Base-by-base conservation (phyloP, 2,329 filamentous ascomycete species). In the Fusarium longipes region DNA sequence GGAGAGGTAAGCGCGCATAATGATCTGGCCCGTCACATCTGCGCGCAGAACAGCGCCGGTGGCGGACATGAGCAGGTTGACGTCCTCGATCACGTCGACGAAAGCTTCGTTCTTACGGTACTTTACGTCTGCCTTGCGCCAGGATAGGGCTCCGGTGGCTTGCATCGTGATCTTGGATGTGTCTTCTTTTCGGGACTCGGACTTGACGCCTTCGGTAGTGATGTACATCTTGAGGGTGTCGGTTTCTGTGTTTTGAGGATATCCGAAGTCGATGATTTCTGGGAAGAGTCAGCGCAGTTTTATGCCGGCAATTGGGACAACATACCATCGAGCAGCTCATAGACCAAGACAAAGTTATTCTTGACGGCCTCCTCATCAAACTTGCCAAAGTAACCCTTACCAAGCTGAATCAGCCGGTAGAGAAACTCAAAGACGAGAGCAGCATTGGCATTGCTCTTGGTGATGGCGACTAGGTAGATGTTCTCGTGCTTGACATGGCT, bases 151-250 rank as follows among this genome's bases (percentile, higher is more conserved):
- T 38, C 96, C 96, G 0, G 96, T 99, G 14, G 96, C 96, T 83
- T 99, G 96, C 94, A 98, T 97, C 25, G 96, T 99, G 80, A 99
- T 99, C 78, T 95, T 96, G 71, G 93, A 95, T 49, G 95, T 97
- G 79, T 99, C 95, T 77, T 97, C 93, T 81, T 89, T 91, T 70
- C 87, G 89, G 70, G 89, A 84, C 78, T 93, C 93, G 30, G 93
- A 96, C 80, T 97, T 97, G 81, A 99, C 95, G 59, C 96, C 96
- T 82, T 99, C 96, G 33, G 96, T 99, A 40, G 96, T 99, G 76
- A 99, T 99, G 84, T 99, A 99, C 95, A 98, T 98, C 82, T 99
- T 99, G 73, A 99, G 84, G 17, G 96, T 98, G 79, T 99, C 96
- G 53, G 95, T 97, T 82, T 99, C 96, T 66, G 96, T 99, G 79